Percentiles rank a stretch among this genome's conserved stretches.
Conservation (phyloP, 2,329 filamentous ascomycete species). For the Aspergillus floridensis region DNA sequence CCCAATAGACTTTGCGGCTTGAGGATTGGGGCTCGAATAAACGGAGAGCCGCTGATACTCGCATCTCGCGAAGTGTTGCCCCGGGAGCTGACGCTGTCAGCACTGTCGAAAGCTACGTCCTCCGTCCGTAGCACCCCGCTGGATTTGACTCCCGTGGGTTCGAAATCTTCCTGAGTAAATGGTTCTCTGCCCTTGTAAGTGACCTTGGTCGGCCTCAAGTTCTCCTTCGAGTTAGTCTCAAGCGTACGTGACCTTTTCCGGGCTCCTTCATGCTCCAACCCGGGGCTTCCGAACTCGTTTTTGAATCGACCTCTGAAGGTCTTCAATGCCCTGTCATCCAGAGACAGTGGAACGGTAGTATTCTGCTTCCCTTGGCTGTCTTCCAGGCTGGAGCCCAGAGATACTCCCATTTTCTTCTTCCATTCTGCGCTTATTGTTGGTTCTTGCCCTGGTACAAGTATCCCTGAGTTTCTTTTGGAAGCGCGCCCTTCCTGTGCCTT, state of each 20-base stretch:
- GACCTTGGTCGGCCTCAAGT: constrained; percentile 6
- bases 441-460: constrained; percentile 27
- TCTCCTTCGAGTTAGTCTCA: constrained; percentile 17
- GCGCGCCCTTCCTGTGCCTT: constrained; percentile 12
- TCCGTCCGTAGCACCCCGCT: constrained; percentile 27
- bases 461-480: constrained; percentile 13
- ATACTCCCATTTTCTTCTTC: constrained; percentile 13
- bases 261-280: constrained; percentile 6
- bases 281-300: constrained; percentile 11
- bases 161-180: constrained; percentile 30
- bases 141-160: constrained; percentile 28
- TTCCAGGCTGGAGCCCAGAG: constrained; percentile 16
- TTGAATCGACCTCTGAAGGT: constrained; percentile 13
- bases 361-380: constrained; percentile 20
- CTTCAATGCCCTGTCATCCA: constrained; percentile 15
- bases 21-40: constrained; percentile 43
- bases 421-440: constrained; percentile 7
- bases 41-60: constrained; percentile 50
- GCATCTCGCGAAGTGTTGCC: constrained; percentile 29
- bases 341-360: constrained; percentile 15
- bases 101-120: constrained; percentile 22
- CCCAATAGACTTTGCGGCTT: constrained; percentile 30
- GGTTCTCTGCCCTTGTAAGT: constrained; percentile 32
- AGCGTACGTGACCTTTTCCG: constrained; percentile 18
- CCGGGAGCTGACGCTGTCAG: constrained; percentile 23